phyloP scores from a whole-genome alignment of 169 alveolate species.

The Plasmodium gaboni region DNA sequence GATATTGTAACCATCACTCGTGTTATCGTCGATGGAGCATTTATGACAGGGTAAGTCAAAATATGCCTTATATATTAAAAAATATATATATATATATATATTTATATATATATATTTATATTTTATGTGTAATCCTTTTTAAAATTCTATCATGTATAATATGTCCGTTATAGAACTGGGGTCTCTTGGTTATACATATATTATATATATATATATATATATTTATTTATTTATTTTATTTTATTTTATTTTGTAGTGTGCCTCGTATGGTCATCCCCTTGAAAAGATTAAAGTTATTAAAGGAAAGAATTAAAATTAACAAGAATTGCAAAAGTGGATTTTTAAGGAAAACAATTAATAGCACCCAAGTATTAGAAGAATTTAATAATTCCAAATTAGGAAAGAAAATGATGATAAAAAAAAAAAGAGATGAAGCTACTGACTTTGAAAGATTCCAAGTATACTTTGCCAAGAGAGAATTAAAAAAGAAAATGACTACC shows the following conservation, averaged over 20 bases:
- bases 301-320: slow-evolving; percentile 89
- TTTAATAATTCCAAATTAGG: slow-evolving; percentile 89
- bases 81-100: slow-evolving; percentile 2
- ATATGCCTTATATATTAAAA: background rate
- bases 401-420: slow-evolving; percentile 84
- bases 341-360: slow-evolving; percentile 85
- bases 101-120: background rate
- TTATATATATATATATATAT: background rate
- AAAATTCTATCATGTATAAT: background rate
- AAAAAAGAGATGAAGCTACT: slow-evolving; percentile 85
- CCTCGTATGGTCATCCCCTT: slow-evolving; percentile 91
- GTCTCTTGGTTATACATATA: background rate
- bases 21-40: slow-evolving; percentile 93
- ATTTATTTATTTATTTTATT: background rate
- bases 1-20: slow-evolving; percentile 91
- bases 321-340: slow-evolving; percentile 92
- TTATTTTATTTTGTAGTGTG: slow-evolving; percentile 77
- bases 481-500: slow-evolving; percentile 43
- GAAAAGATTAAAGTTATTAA: slow-evolving; percentile 91
- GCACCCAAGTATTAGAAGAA: slow-evolving; percentile 83
- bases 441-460: slow-evolving; percentile 91
- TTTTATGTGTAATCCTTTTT: background rate
- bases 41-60: slow-evolving; percentile 86
- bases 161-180: slow-evolving; percentile 83
- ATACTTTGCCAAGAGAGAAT: slow-evolving; percentile 46